phyloP scores from a whole-genome alignment of 164 flowering plant species.

The Vitis amurensis region DNA sequence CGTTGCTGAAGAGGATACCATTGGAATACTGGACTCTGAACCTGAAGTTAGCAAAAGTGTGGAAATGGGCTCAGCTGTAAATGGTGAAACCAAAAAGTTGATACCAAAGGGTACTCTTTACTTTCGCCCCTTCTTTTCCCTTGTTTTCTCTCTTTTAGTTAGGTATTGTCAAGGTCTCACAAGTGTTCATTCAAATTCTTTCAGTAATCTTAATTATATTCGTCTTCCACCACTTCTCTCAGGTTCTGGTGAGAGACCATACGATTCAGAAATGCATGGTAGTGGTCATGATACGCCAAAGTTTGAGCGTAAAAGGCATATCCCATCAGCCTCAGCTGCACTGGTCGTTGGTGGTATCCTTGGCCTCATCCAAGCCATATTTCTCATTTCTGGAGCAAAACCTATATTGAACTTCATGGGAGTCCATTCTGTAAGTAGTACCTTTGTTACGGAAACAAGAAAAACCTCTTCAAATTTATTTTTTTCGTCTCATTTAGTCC shows the following conservation, averaged over 20 bases:
- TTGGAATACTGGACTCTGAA: conserved; percentile 11
- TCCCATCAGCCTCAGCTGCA: conserved; percentile 65
- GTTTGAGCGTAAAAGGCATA: conserved; percentile 22
- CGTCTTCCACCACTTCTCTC: conserved; percentile 8
- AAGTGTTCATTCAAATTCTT: not conserved
- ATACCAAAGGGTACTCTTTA: conserved; percentile 24
- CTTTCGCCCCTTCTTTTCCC: no score
- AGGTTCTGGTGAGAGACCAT: conserved; percentile 23
- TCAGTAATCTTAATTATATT: not conserved
- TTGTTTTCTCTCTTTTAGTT: not conserved
- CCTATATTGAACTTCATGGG: conserved; percentile 58
- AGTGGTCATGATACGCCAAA: conserved; percentile 20
- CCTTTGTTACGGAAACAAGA: not conserved
- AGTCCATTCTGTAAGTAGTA: conserved; percentile 37
- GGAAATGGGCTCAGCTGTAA: conserved; percentile 15
- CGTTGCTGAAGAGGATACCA: conserved; percentile 44
- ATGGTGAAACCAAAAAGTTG: conserved; percentile 19
- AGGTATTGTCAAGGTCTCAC: not conserved
- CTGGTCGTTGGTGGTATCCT: conserved; percentile 46
- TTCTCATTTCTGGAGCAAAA: conserved; percentile 49
- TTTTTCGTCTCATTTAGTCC: not conserved
- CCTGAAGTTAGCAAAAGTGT: conserved; percentile 6
- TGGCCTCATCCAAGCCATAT: conserved; percentile 50
- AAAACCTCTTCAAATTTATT: not conserved
- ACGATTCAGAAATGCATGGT: conserved; percentile 8